These are phyloP conservation scores for Elaeis guineensis DNA, from an alignment of 176 grass and related monocot genomes.

Conservation along the genomic window DNA sequence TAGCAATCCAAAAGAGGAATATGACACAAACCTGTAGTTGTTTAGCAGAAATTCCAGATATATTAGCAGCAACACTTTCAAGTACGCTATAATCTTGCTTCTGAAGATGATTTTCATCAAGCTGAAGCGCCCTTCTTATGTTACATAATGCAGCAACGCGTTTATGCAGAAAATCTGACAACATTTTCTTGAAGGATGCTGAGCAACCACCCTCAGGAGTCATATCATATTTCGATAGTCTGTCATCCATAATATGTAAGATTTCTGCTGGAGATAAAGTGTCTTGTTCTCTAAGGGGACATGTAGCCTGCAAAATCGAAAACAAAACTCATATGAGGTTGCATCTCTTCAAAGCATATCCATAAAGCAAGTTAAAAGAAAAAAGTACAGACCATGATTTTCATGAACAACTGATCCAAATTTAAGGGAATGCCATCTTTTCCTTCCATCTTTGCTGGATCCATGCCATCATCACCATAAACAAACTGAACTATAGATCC, in stretches of 20 bases:
- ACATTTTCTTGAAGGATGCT: conserved; percentile 42
- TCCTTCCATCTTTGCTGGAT: conserved; percentile 99
- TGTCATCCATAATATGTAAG: conserved; percentile 39
- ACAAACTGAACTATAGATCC: conserved; percentile 86
- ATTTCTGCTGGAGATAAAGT: conserved; percentile 56
- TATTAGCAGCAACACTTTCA: conserved; percentile 69
- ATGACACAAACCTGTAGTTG: conserved; percentile 68
- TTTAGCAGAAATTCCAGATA: conserved; percentile 78
- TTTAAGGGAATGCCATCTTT: conserved; percentile 79
- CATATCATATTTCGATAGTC: conserved; percentile 37
- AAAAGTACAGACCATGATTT: conserved; percentile 74
- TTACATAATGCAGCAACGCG: conserved; percentile 36
- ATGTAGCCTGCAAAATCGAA: conserved; percentile 58
- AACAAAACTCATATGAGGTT: conserved; percentile 13
- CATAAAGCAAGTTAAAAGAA: neutral
- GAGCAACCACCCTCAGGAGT: conserved; percentile 57
- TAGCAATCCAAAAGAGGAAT: neutral
- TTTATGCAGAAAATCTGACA: conserved; percentile 49
- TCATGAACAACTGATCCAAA: conserved; percentile 94
- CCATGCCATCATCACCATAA: conserved; percentile 99
- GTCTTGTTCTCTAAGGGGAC: conserved; percentile 46
- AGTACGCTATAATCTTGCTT: conserved; percentile 23
- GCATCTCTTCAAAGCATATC: conserved; percentile 4
- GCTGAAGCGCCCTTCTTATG: conserved; percentile 55
- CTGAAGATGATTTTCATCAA: conserved; percentile 39